Evolutionary conservation across 805 yeast species (phyloP), one percentile per base, ranked within the genome.

Genomic region (Sugiyamaella qingdaonensis): DNA sequence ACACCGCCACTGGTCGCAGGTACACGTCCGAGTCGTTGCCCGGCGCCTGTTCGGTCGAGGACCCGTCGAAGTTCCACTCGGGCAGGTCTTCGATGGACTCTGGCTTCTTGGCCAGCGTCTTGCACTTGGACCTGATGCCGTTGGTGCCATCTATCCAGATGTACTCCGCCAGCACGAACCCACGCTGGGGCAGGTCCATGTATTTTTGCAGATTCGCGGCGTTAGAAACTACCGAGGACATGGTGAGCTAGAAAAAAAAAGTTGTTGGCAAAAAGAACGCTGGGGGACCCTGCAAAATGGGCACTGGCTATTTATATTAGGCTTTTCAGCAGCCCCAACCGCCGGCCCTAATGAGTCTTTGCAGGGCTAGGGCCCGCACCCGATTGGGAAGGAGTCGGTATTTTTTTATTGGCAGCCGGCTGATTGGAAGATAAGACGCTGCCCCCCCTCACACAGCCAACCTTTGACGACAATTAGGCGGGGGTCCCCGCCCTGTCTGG

Each of bases 31-130:
- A 90, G 78, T 94, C 91, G 73, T 87, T 84, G 64, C 99, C 99
- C 66, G 97, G 97, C 53, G 99, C 98, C 79, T 94, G 99, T 64
- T 86, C 90, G 51, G 99, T 94, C 33, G 98, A 91, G 43, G 98
- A 91, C 74, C 99, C 99, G 73, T 94, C 99, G 67, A 94, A 94
- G 80, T 94, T 94, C 99, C 99, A 94, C 75, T 92, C 97, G 62
- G 98, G 97, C 64, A 94, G 79, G 68, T 94, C 95, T 58, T 86
- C 92, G 51, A 89, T 76, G 35, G 86, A 77, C 45, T 80, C 68
- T 52, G 94, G 86, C 67, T 74, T 78, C 74, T 82, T 81, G 66
- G 66, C 67, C 61, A 94, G 77, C 54, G 99, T 94, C 74, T 85
- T 87, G 75, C 96, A 90, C 78, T 94, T 94, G 57, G 97, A 88